Evolutionary conservation across 73 alveolate genomes (phyloP).

Genomic region (Tetrahymena malaccensis): DNA sequence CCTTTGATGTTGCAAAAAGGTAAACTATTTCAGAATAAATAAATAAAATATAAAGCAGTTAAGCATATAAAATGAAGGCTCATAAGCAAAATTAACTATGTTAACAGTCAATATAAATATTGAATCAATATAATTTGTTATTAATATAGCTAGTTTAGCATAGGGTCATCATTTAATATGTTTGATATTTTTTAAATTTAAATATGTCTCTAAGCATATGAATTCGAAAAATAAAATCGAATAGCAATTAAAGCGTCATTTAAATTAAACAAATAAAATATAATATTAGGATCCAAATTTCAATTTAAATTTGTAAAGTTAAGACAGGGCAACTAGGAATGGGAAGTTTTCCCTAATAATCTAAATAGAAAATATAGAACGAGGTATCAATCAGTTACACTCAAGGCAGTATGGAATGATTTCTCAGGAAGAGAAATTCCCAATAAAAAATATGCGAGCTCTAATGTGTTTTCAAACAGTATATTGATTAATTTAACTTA

Average conservation of each 20-base stretch:
- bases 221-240: background rate
- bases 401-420: background rate
- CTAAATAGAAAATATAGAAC: background rate
- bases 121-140: background rate
- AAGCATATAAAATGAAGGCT: background rate
- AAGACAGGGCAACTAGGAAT: background rate
- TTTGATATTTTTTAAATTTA: too few species aligned
- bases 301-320: background rate
- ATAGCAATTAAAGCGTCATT: too few species aligned
- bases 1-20: conserved; percentile 6
- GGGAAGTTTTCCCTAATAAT: background rate
- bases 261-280: background rate
- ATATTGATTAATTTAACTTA: background rate
- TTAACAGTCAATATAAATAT: background rate
- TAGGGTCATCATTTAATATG: background rate
- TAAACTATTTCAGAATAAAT: background rate
- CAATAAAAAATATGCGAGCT: background rate
- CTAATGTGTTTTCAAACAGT: background rate
- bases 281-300: background rate
- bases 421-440: background rate
- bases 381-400: background rate
- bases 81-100: background rate
- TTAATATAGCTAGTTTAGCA: too few species aligned
- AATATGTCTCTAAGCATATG: background rate
- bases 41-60: background rate